These are phyloP conservation scores for Trichosporon ovoides DNA, from an alignment of 1,284 basidiomycete genomes.

Conservation along the genomic window DNA sequence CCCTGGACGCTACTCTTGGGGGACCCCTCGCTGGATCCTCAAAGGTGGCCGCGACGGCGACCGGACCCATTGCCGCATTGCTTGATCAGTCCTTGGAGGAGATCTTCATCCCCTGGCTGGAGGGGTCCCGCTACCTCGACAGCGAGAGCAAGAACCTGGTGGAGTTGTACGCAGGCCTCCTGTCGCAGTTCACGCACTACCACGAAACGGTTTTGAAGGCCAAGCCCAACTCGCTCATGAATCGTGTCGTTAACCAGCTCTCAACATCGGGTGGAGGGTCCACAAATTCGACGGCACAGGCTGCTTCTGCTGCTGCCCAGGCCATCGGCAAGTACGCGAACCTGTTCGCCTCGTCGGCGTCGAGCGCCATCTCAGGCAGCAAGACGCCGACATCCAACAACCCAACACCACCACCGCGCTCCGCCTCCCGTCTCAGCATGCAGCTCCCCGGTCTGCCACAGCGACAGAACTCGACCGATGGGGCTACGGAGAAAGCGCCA, in stretches of 20 bases:
- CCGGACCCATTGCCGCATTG: slow-evolving; percentile 63
- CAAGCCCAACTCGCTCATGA: slow-evolving; percentile 77
- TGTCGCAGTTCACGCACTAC: slow-evolving; percentile 75
- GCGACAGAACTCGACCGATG: not conserved
- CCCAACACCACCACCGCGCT: slow-evolving; percentile 5
- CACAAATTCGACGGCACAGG: slow-evolving; percentile 56
- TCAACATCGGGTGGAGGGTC: slow-evolving; percentile 63
- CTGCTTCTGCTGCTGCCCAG: slow-evolving; percentile 58
- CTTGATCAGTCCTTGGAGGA: slow-evolving; percentile 94
- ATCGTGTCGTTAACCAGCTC: slow-evolving; percentile 87
- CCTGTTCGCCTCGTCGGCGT: slow-evolving; percentile 48
- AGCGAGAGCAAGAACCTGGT: slow-evolving; percentile 81
- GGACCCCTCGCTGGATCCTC: slow-evolving; percentile 15
- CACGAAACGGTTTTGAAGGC: slow-evolving; percentile 76
- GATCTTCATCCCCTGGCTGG: slow-evolving; percentile 89
- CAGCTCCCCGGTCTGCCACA: slow-evolving; percentile 7
- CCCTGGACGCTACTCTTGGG: slow-evolving; percentile 72
- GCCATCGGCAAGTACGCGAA: slow-evolving; percentile 65
- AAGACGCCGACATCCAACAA: slow-evolving; percentile 12
- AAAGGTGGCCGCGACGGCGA: slow-evolving; percentile 10
- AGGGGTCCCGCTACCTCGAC: slow-evolving; percentile 87
- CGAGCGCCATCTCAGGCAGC: slow-evolving; percentile 32
- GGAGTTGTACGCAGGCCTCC: slow-evolving; percentile 70
- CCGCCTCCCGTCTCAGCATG: slow-evolving; percentile 11
- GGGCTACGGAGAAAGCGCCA: not conserved